These are phyloP conservation scores for Amanita thiersii DNA, from an alignment of 768 basidiomycete genomes.

Conservation along the genomic window DNA sequence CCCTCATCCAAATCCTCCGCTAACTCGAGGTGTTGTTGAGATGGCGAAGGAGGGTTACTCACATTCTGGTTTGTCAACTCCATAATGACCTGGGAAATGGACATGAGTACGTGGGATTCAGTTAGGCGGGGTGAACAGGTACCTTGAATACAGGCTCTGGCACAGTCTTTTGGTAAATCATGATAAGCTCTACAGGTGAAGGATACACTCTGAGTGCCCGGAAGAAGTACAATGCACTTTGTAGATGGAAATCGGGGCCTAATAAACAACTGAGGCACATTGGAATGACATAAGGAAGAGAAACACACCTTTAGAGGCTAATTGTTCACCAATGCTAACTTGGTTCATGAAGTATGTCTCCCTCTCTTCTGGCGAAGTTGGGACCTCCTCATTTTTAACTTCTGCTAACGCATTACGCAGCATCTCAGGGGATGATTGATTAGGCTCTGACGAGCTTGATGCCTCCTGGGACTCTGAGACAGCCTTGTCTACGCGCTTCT, in stretches of 20 bases:
- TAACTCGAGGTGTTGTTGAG: constrained; percentile 4
- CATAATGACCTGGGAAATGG: constrained; percentile 46
- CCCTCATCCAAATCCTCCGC: constrained; percentile 44
- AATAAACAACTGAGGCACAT: too few relatives aligned
- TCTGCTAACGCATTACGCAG: constrained; percentile 56
- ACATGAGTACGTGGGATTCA: background rate
- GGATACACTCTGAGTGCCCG: constrained; percentile 93
- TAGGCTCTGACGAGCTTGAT: constrained; percentile 19
- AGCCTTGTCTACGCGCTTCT: constrained; percentile 78
- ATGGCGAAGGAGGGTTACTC: constrained; percentile 5
- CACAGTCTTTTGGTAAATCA: constrained; percentile 90
- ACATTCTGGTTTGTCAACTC: constrained; percentile 45
- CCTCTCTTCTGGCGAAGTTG: constrained; percentile 62
- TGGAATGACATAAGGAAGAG: constrained; percentile 1
- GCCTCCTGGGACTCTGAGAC: constrained; percentile 43
- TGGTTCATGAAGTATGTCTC: constrained; percentile 91
- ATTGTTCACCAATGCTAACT: constrained; percentile 80
- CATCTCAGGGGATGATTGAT: constrained; percentile 38
- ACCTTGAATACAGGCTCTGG: constrained; percentile 78
- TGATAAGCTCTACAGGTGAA: constrained; percentile 86
- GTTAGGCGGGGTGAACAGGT: background rate
- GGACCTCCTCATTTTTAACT: constrained; percentile 63
- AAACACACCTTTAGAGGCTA: constrained; percentile 65
- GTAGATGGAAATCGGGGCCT: constrained; percentile 76
- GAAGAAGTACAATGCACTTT: constrained; percentile 87